These are phyloP conservation scores for Blastobotrys chiropterorum DNA, from an alignment of 805 yeast species.

Conservation along the genomic window DNA sequence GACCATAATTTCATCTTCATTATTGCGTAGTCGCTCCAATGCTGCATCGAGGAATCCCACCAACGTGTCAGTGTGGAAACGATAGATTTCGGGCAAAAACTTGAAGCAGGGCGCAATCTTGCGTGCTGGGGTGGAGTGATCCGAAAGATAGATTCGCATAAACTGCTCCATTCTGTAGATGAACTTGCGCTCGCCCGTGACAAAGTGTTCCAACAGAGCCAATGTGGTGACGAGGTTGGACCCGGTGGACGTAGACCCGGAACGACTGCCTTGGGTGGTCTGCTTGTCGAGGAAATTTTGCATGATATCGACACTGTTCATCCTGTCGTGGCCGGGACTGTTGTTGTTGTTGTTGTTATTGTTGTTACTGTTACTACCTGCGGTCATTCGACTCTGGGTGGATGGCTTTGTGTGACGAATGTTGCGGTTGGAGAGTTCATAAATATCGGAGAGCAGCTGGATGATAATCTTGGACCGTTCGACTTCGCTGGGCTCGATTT, in stretches of 20 bases:
- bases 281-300: conserved; percentile 14
- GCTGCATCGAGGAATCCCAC: conserved; percentile 14
- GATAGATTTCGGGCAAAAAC: conserved; percentile 19
- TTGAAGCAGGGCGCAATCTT: conserved; percentile 15
- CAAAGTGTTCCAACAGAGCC: conserved; percentile 7
- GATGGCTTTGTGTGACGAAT: background rate
- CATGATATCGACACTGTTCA: conserved; percentile 10
- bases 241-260: background rate
- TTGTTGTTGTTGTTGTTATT: background rate
- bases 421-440: conserved; percentile 13
- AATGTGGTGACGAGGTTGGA: background rate
- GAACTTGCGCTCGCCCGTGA: conserved; percentile 10
- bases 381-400: background rate
- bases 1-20: conserved; percentile 7
- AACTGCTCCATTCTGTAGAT: conserved; percentile 13
- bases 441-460: conserved; percentile 33
- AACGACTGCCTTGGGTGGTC: background rate
- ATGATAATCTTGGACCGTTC: conserved; percentile 36
- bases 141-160: conserved; percentile 14
- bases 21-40: conserved; percentile 7
- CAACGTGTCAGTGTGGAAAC: conserved; percentile 15
- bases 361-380: too few species aligned
- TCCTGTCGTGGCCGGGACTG: conserved; percentile 3
- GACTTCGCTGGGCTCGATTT: conserved; percentile 9
- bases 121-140: conserved; percentile 4